Conservation (phyloP, 345 rosid species). For the Ceriops decandra region DNA sequence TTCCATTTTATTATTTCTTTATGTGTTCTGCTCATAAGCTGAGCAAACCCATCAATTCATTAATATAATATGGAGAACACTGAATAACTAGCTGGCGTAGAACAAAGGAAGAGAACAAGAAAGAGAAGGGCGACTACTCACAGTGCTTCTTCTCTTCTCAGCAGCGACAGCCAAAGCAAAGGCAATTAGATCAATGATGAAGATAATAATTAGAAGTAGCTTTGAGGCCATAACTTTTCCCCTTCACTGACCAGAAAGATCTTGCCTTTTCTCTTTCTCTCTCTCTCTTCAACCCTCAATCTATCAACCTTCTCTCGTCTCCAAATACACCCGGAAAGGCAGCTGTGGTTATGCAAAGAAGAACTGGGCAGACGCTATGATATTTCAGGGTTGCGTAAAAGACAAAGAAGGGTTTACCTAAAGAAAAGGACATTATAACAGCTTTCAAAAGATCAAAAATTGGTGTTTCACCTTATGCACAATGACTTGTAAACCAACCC, state of each 20-base stretch:
- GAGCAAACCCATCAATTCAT: not conserved
- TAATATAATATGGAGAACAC: not conserved
- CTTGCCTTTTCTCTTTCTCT: slow-evolving; percentile 20
- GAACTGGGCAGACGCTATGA: slow-evolving; percentile 9
- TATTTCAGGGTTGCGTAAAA: slow-evolving; percentile 1
- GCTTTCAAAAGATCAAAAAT: slow-evolving; percentile 23
- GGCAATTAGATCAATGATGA: slow-evolving; percentile 78
- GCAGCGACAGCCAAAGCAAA: slow-evolving; percentile 89
- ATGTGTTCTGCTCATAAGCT: not conserved
- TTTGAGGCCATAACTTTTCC: slow-evolving; percentile 69
- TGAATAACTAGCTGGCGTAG: not conserved
- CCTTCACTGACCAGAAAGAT: slow-evolving; percentile 29
- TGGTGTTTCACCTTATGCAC: slow-evolving; percentile 28
- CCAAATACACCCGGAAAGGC: slow-evolving; percentile 17
- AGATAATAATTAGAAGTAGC: slow-evolving; percentile 54
- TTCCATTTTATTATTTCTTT: too few relatives aligned
- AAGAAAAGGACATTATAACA: slow-evolving; percentile 44
- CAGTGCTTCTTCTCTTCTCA: slow-evolving; percentile 94
- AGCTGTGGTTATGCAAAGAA: not conserved
- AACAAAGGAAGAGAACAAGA: not conserved
- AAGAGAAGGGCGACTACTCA: slow-evolving; percentile 31
- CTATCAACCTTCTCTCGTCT: slow-evolving; percentile 2
- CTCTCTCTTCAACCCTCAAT: slow-evolving; percentile 13
- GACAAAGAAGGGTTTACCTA: slow-evolving; percentile 16
- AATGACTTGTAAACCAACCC: not conserved